phyloP scores from a whole-genome alignment of 805 yeast genomes.

The Hanseniaspora guilliermondii region DNA sequence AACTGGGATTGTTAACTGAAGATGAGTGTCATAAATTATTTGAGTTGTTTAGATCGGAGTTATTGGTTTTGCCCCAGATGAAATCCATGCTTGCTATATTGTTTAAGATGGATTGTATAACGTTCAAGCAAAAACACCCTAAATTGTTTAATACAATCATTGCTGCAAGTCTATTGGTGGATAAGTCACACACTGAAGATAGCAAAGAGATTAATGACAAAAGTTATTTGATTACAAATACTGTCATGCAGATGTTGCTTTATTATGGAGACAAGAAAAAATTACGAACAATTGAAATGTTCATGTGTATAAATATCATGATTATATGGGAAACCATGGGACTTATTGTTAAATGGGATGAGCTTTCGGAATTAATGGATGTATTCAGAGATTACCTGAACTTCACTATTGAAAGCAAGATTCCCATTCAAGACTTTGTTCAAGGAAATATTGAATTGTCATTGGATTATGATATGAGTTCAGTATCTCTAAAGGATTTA shows the following conservation, averaged over 20 bases:
- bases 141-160: constrained; percentile 52
- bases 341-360: constrained; percentile 1
- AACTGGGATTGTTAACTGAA: constrained; percentile 42
- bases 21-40: constrained; percentile 50
- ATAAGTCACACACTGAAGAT: constrained; percentile 19
- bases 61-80: constrained; percentile 33
- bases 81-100: constrained; percentile 48
- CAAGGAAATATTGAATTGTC: constrained; percentile 15
- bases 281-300: constrained; percentile 49
- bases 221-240: constrained; percentile 39
- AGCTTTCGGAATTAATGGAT: not conserved
- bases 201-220: constrained; percentile 27
- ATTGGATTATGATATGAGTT: constrained; percentile 18
- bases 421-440: constrained; percentile 30
- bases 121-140: constrained; percentile 42
- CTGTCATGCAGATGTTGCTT: constrained; percentile 37
- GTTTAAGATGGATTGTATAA: constrained; percentile 32
- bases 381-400: constrained; percentile 51
- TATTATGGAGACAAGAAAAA: constrained; percentile 29
- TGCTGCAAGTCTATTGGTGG: constrained; percentile 41
- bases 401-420: constrained; percentile 61
- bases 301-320: constrained; percentile 33
- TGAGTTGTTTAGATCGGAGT: constrained; percentile 34
- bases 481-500: constrained; percentile 18
- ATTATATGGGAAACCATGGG: constrained; percentile 59